Percentiles rank a stretch among this genome's conserved stretches.
Conservation (phyloP, 305 asterid species). For the Solanum aculeatissimum region DNA sequence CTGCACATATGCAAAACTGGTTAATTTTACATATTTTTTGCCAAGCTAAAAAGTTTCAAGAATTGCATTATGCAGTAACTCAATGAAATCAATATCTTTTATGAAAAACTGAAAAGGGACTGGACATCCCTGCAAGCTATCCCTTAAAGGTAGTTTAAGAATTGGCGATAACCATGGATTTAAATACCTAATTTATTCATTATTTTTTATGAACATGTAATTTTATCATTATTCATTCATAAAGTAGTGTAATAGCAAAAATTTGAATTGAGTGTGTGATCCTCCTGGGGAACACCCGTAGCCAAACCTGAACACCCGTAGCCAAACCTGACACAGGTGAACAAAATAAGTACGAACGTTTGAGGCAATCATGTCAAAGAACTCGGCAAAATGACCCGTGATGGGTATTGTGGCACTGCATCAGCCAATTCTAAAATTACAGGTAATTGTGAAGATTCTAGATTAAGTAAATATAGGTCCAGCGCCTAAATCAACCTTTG, state of each 20-base stretch:
- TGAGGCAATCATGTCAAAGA: not conserved
- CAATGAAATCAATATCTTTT: not conserved
- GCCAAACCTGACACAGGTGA: not conserved
- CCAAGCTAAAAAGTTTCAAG: not conserved
- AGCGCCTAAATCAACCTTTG: not conserved
- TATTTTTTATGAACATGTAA: not conserved
- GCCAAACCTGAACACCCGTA: not conserved
- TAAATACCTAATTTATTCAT: not conserved
- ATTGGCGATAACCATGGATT: not conserved
- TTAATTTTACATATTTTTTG: not conserved
- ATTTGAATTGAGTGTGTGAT: not conserved
- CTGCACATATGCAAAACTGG: not conserved
- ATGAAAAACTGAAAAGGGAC: not conserved
- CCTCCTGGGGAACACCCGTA: not conserved
- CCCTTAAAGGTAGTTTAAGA: not conserved
- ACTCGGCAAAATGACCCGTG: not conserved
- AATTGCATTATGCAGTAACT: not conserved
- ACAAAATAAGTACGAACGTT: not conserved
- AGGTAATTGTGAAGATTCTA: not conserved
- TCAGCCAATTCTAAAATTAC: not conserved
- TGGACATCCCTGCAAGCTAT: not conserved
- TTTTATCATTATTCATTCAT: not conserved
- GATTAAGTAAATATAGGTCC: not conserved
- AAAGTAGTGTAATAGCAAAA: not conserved
- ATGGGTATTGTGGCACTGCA: not conserved